Evolutionary conservation across 2,329 filamentous ascomycete genomes (phyloP), one percentile per base, ranked within the genome.

Genomic region (Cercospora zeina): DNA sequence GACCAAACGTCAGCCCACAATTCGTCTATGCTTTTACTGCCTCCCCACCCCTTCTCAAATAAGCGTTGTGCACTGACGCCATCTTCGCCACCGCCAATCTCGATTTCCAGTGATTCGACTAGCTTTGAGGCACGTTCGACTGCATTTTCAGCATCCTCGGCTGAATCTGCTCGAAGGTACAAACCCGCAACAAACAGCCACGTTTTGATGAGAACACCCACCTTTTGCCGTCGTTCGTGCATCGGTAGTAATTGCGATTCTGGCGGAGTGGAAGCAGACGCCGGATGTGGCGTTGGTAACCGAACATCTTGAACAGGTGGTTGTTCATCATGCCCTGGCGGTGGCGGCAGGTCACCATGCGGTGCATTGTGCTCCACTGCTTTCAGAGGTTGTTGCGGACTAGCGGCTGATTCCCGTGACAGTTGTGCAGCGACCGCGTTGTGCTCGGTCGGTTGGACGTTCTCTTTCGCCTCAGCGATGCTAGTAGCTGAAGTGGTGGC

Each of bases 111-210:
- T 0, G 78, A 79, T 67, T 88, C 82, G 1, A 91, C 87, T 36
- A 96, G 82, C 72, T 89, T 90, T 62, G 86, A 82, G 1, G 93
- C 95, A 79, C 97, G 95, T 10, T 86, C 83, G 30, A 93, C 85
- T 6, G 93, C 91, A 57, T 88, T 90, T 68, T 85, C 85, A 11
- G 90, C 87, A 73, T 97, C 93, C 19, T 93, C 88, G 59, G 86
- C 85, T 79, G 96, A 86, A 8, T 84, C 85, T 7, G 93, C 91
- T 58, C 91, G 85, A 30, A 91, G 86, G 73, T 97, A 99, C 67
- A 97, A 87, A 0, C 89, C 89, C 1, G 91, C 89, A 64, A 97
- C 91, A 73, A 95, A 89, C 8, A 97, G 81, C 95, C 95, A 99
- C 33, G 97, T 87, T 67, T 88, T 89, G 19, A 92, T 80, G 14